A percentile compares a stretch with the other conserved stretches of the same genome.
These are phyloP conservation scores for Acorus calamus DNA, from an alignment of 106 monocot genomes.

Conservation along the genomic window DNA sequence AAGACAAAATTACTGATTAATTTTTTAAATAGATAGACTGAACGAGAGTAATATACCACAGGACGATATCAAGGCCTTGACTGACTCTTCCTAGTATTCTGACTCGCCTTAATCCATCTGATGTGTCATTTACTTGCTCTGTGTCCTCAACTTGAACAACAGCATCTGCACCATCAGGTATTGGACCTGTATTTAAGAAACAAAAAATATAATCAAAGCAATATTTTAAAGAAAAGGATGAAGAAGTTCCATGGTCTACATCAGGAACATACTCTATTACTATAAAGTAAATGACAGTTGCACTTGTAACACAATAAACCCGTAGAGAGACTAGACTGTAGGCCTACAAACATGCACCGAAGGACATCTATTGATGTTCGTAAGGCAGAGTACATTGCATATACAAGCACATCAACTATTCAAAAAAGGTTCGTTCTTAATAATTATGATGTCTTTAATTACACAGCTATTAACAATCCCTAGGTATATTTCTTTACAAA, in stretches of 20 bases:
- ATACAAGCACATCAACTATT: too few relatives aligned
- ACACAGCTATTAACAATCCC: too few relatives aligned
- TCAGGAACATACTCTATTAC: neutral
- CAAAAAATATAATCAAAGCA: neutral
- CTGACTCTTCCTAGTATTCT: constrained; percentile 49
- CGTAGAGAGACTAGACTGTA: too few relatives aligned
- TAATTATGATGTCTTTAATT: too few relatives aligned
- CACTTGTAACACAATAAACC: too few relatives aligned
- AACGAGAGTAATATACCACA: constrained; percentile 39
- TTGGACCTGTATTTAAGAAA: constrained; percentile 41
- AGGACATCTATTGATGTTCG: too few relatives aligned
- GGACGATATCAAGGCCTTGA: constrained; percentile 64
- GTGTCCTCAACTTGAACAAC: constrained; percentile 94
- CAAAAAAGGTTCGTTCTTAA: too few relatives aligned
- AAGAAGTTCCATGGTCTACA: neutral
- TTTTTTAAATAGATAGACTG: neutral
- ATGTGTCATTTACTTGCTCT: constrained; percentile 25
- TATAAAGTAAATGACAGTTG: neutral
- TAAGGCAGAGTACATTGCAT: too few relatives aligned
- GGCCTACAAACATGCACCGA: too few relatives aligned
- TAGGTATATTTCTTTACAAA: too few relatives aligned
- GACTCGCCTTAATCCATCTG: constrained; percentile 41
- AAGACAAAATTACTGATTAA: neutral
- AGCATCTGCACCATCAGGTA: constrained; percentile 91
- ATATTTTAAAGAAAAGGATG: neutral